A percentile compares a stretch with the other conserved stretches of the same genome.
These are phyloP conservation scores for Ophiocytium majus DNA, from an alignment of 352 stramenopile genomes.

Conservation along the genomic window DNA sequence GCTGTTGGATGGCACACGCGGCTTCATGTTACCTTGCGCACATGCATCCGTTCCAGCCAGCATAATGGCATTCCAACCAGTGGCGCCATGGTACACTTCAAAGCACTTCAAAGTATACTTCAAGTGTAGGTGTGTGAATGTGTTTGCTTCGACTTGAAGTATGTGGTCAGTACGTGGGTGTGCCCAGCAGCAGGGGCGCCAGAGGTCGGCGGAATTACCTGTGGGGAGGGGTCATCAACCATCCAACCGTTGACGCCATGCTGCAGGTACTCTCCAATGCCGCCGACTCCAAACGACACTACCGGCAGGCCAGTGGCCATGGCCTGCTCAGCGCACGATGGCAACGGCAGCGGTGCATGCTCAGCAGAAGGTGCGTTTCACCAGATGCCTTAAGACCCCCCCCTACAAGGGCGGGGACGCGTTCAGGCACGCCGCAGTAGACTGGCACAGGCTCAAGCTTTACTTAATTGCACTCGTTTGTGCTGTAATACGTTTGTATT, in stretches of 20 bases:
- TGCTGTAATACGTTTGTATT: no score
- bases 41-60: background rate
- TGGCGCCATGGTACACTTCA: background rate
- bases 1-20: no score
- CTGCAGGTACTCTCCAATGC: conserved; percentile 19
- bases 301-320: conserved; percentile 12
- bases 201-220: background rate
- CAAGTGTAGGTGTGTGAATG: background rate
- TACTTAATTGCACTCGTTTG: no score
- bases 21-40: background rate
- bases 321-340: no score
- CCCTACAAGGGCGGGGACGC: no score
- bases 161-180: no score
- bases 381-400: no score
- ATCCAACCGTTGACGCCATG: conserved; percentile 12
- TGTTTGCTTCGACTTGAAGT: background rate
- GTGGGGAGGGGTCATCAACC: conserved; percentile 4
- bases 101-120: background rate
- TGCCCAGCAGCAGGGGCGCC: no score
- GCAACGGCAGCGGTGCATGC: no score
- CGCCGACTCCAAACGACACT: conserved; percentile 17
- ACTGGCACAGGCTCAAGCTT: no score
- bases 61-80: background rate
- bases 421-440: no score
- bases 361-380: no score